Evolutionary conservation across 2,329 filamentous ascomycete species (phyloP), one percentile per base, ranked within the genome.

Genomic region (Chaetomium strumarium): DNA sequence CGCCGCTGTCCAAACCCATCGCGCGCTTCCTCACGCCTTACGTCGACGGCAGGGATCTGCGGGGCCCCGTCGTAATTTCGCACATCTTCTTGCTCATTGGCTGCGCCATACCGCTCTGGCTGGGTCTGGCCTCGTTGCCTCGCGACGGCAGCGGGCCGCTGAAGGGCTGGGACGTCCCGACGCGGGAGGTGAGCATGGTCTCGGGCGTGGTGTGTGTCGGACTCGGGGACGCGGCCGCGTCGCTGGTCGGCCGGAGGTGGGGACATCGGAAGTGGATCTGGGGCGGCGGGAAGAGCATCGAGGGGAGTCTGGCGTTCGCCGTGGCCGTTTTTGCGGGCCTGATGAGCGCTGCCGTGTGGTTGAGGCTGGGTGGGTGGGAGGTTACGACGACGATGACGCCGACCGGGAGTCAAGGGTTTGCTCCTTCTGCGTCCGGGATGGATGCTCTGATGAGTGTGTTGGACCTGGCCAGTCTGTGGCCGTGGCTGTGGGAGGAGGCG

Each of bases 21-120:
- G 90, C 90, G 0, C 75, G 80, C 19, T 99, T 99, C 67, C 76
- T 99, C 3, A 87, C 90, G 0, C 93, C 93, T 0, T 99, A 96
- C 63, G 90, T 96, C 3, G 93, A 99, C 62, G 93, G 93, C 1
- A 78, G 93, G 58, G 93, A 99, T 67, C 82, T 97, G 49, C 83
- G 91, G 31, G 93, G 93, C 0, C 93, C 93, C 0, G 91, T 99
- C 29, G 92, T 99, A 40, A 87, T 99, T 48, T 95, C 88, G 0
- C 93, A 97, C 67, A 95, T 99, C 46, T 99, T 99, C 66, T 77
- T 99, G 11, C 79, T 97, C 5, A 90, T 97, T 49, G 93, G 93
- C 34, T 97, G 93, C 62, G 92, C 92, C 8, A 91, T 97, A 5
- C 93, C 93, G 0, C 79, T 97, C 2, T 97, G 93, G 93, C 77